These are phyloP conservation scores for Eutrema salsugineum DNA, from an alignment of 441 rosid species.

Conservation along the genomic window DNA sequence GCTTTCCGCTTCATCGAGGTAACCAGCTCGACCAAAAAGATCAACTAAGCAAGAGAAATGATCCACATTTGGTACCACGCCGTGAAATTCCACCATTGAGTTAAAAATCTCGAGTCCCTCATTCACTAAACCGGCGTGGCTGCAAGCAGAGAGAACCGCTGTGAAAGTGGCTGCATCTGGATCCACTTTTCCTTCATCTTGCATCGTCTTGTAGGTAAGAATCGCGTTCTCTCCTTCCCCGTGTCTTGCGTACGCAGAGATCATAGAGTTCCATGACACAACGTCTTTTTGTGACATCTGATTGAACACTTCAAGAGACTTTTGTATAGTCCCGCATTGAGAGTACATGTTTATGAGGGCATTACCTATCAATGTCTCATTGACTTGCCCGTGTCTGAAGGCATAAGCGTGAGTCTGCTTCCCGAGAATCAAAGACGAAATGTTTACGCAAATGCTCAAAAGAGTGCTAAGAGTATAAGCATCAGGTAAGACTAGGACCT, in stretches of 20 bases:
- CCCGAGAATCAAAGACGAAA: slow-evolving; percentile 43
- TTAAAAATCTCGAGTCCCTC: slow-evolving; percentile 44
- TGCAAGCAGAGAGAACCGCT: slow-evolving; percentile 55
- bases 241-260: slow-evolving; percentile 56
- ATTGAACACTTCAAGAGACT: slow-evolving; percentile 41
- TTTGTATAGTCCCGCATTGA: slow-evolving; percentile 44
- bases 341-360: slow-evolving; percentile 50
- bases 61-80: slow-evolving; percentile 42
- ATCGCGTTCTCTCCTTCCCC: slow-evolving; percentile 56
- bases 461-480: slow-evolving; percentile 44
- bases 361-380: slow-evolving; percentile 45
- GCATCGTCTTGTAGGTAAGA: slow-evolving; percentile 37
- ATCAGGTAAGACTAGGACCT: slow-evolving; percentile 35
- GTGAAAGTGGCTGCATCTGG: slow-evolving; percentile 58
- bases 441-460: slow-evolving; percentile 40
- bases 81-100: slow-evolving; percentile 16
- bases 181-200: slow-evolving; percentile 25
- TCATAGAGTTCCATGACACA: slow-evolving; percentile 56
- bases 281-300: slow-evolving; percentile 40
- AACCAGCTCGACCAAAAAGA: slow-evolving; percentile 64
- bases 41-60: slow-evolving; percentile 62
- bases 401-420: slow-evolving; percentile 44
- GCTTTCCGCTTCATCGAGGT: slow-evolving; percentile 50
- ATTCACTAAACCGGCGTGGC: slow-evolving; percentile 52
- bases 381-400: slow-evolving; percentile 31